Base-by-base conservation (phyloP, 2,329 filamentous ascomycete species). In the Cryphonectria naterciae region DNA sequence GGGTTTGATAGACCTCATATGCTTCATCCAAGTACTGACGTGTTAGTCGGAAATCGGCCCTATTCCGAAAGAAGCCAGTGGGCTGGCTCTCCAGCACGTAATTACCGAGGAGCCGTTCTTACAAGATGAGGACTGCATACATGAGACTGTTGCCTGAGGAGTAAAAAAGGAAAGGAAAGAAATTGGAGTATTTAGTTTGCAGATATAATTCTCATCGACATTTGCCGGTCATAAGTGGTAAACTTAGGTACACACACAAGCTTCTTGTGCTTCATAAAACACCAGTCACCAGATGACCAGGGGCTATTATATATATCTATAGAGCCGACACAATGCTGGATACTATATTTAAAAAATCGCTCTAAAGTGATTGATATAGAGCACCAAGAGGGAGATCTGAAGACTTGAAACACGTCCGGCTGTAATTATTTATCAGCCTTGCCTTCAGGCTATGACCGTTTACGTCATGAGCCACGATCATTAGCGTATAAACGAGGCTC, bases 401-500 rank as follows among this genome's bases (percentile, higher is more conserved):
- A 39, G 22, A n/a, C 56, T n/a, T 3, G 39, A 1, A 19, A 58
- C 13, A 13, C 54, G 15, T 13, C 52, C 52, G 25, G 52, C 52
- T 61, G 17, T 22, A 13, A 39, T 39, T 39, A 2, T 35, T 6
- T 17, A 61, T 61, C 56, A 61, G 58, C 58, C 58, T 61, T 15
- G 58, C 58, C 58, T 39, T 15, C 58, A 22, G 32, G 19, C 22
- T 19, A 58, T 39, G 19, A 5, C 58, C 35, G 58, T 37, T 25
- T 61, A 61, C 58, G 58, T 61, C 22, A 61, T 61, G 17, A 61
- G 11, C 22, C 32, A 15, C 10, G 35, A n/a, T 39, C 22, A 58
- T 11, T 37, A 61, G 32, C 35, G 58, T 58, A 15, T 58, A 35
- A 58, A 58, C 54, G 58, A 61, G 32, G 58, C 32, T 61, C 58